Evolutionary conservation across 2,329 filamentous ascomycete genomes (phyloP).

Genomic region (Trichoderma afroharzianum): DNA sequence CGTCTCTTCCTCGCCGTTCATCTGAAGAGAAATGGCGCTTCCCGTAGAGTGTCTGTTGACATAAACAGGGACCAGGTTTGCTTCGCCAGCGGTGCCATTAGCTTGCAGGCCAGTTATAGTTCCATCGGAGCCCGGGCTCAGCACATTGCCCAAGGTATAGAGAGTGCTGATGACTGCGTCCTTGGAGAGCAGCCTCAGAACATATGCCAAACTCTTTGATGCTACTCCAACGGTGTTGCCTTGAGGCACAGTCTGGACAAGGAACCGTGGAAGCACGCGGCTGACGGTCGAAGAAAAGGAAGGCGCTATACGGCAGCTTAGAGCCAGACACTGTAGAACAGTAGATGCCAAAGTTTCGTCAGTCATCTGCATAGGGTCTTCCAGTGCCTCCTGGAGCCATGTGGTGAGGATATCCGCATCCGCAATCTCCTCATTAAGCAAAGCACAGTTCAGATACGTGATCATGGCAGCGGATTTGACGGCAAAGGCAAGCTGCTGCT

Average conservation of each 20-base stretch:
- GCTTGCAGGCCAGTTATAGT: slow-evolving; percentile 50
- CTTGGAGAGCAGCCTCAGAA: slow-evolving; percentile 78
- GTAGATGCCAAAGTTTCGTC: slow-evolving; percentile 73
- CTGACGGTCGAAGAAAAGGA: slow-evolving; percentile 71
- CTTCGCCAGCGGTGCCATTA: slow-evolving; percentile 42
- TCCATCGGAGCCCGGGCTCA: slow-evolving; percentile 67
- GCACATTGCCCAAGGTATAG: slow-evolving; percentile 92
- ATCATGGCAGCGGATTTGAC: slow-evolving; percentile 81
- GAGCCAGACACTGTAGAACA: slow-evolving; percentile 75
- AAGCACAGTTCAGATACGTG: slow-evolving; percentile 79
- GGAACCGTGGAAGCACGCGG: slow-evolving; percentile 76
- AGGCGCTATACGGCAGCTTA: slow-evolving; percentile 73
- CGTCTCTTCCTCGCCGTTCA: slow-evolving; percentile 74
- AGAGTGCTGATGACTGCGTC: slow-evolving; percentile 93
- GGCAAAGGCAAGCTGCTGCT: slow-evolving; percentile 80
- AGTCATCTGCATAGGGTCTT: slow-evolving; percentile 76
- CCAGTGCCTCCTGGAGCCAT: slow-evolving; percentile 82
- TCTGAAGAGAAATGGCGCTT: slow-evolving; percentile 74
- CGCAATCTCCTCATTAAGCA: slow-evolving; percentile 76
- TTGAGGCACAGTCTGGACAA: slow-evolving; percentile 76
- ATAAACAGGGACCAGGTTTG: slow-evolving; percentile 44
- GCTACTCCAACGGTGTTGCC: slow-evolving; percentile 69
- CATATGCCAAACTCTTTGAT: slow-evolving; percentile 77
- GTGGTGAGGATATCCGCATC: slow-evolving; percentile 74
- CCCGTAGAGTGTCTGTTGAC: slow-evolving; percentile 58